These are phyloP conservation scores for Didymella arachidicola DNA, from an alignment of 2,329 filamentous ascomycete genomes.

Conservation along the genomic window DNA sequence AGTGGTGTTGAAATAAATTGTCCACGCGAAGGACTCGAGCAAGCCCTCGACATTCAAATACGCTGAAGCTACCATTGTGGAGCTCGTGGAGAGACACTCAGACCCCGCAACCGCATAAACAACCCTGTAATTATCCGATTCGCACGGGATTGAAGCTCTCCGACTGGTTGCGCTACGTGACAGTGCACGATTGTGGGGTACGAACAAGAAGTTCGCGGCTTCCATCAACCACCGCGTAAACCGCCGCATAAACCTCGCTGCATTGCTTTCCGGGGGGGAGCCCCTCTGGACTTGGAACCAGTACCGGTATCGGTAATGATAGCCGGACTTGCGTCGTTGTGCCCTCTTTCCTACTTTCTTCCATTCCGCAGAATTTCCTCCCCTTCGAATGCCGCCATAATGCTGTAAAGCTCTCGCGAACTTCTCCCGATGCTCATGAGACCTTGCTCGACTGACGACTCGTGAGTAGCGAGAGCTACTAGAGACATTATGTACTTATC, in stretches of 20 bases:
- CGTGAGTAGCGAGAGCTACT: background rate
- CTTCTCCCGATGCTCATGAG: background rate
- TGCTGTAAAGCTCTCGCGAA: background rate
- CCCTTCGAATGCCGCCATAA: background rate
- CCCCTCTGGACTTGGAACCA: background rate
- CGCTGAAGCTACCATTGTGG: background rate
- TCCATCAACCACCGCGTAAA: background rate
- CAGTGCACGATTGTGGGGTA: slow-evolving; percentile 4
- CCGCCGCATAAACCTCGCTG: slow-evolving; percentile 8
- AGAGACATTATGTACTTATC: background rate
- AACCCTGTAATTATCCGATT: slow-evolving; percentile 10
- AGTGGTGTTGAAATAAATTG: too few relatives aligned
- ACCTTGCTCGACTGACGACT: background rate
- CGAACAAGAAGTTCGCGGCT: background rate
- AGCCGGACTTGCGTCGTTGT: background rate
- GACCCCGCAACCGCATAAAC: slow-evolving; percentile 10
- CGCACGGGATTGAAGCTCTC: background rate
- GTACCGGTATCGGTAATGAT: background rate
- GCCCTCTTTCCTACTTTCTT: background rate
- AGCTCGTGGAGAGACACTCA: background rate
- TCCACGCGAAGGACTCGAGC: background rate
- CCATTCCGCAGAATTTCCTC: background rate
- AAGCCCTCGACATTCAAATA: slow-evolving; percentile 1
- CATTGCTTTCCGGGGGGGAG: background rate
- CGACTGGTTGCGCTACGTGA: slow-evolving; percentile 3